These are phyloP conservation scores for Phascolomyces articulosus DNA, from an alignment of 371 early-diverging fungal species.

Conservation along the genomic window DNA sequence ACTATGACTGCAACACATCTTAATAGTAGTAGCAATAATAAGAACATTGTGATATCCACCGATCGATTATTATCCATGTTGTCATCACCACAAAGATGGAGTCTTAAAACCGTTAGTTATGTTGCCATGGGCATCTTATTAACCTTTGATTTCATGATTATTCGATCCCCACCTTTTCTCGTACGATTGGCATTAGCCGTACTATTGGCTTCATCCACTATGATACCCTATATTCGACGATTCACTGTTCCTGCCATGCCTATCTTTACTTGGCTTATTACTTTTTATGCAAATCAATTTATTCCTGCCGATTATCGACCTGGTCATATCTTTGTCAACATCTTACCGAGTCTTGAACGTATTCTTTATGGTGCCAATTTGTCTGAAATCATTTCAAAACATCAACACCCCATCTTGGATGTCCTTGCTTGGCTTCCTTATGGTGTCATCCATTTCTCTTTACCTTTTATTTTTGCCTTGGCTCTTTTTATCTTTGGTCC, in stretches of 20 bases:
- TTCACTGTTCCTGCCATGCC: slow-evolving; percentile 64
- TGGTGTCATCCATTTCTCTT: slow-evolving; percentile 72
- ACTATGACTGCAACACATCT: background rate
- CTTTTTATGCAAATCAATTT: slow-evolving; percentile 67
- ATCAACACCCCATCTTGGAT: slow-evolving; percentile 62
- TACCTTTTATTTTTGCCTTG: slow-evolving; percentile 59
- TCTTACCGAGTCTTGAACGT: slow-evolving; percentile 70
- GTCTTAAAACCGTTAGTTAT: slow-evolving; percentile 3
- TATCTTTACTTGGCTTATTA: slow-evolving; percentile 69
- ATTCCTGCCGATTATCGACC: slow-evolving; percentile 63
- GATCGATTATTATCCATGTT: background rate
- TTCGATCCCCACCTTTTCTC: slow-evolving; percentile 28
- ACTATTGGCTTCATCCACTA: slow-evolving; percentile 18
- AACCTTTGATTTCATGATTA: slow-evolving; percentile 27
- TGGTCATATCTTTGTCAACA: slow-evolving; percentile 67
- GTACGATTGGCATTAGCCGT: slow-evolving; percentile 22
- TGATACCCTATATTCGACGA: slow-evolving; percentile 46
- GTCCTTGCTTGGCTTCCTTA: slow-evolving; percentile 75
- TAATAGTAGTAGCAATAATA: no score
- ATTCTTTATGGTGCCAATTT: slow-evolving; percentile 73
- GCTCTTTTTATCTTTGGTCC: slow-evolving; percentile 59
- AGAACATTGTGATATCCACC: background rate
- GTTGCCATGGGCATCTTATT: slow-evolving; percentile 25
- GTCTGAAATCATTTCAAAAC: slow-evolving; percentile 62
- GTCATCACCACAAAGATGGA: slow-evolving; percentile 9